Conservation (phyloP, 306 rosid genomes). For the Vigna unguiculata region DNA sequence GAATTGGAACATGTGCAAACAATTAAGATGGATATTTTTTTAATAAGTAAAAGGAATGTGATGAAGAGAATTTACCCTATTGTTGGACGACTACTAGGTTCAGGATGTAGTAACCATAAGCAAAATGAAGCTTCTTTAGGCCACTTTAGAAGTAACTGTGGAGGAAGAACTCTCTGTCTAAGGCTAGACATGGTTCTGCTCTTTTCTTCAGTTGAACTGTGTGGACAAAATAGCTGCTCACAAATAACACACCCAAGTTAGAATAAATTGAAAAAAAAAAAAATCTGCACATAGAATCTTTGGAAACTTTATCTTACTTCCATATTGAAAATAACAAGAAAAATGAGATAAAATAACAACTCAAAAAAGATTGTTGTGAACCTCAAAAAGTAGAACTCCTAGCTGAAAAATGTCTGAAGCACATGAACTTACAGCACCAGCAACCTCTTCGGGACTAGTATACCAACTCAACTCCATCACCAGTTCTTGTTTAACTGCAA, state of each 20-base stretch:
- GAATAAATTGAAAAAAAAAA: neutral
- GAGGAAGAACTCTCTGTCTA: conserved; percentile 90
- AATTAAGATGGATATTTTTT: conserved; percentile 7
- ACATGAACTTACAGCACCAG: conserved; percentile 59
- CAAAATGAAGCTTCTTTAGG: conserved; percentile 97
- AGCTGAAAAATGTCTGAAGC: conserved; percentile 80
- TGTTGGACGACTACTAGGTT: conserved; percentile 75
- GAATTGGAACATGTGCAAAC: conserved; percentile 1
- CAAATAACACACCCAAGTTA: conserved; percentile 50
- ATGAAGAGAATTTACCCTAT: conserved; percentile 56
- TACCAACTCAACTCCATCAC: conserved; percentile 80
- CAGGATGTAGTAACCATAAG: conserved; percentile 86
- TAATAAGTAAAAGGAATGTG: conserved; percentile 11
- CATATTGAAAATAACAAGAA: conserved; percentile 15
- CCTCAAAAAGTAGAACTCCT: conserved; percentile 96
- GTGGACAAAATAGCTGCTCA: conserved; percentile 82
- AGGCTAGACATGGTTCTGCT: conserved; percentile 77
- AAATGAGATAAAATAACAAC: conserved; percentile 12
- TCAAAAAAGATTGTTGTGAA: conserved; percentile 37
- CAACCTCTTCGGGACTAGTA: conserved; percentile 79
- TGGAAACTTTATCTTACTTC: conserved; percentile 2
- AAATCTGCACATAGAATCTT: neutral
- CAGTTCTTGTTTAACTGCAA: conserved; percentile 78
- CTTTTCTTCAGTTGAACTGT: conserved; percentile 76
- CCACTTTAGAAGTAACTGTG: conserved; percentile 82